Evolutionary conservation across 164 flowering plant species (phyloP), one percentile per base, ranked within the genome.

Genomic region (Protea cynaroides): DNA sequence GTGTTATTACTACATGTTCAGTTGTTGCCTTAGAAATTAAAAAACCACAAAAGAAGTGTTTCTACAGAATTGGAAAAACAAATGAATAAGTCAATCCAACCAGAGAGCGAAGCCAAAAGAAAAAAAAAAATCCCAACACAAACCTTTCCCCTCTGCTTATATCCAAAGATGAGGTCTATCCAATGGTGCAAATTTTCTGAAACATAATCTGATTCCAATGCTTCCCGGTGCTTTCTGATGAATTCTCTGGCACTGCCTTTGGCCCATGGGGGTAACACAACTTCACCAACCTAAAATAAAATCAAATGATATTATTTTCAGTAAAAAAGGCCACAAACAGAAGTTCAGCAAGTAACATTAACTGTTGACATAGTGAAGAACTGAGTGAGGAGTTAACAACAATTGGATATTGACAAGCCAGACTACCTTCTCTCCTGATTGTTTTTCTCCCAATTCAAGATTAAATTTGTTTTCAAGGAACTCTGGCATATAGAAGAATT

Each of bases 121-220:
- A 23, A 17, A 19, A 11, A 10, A 53, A 19, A 12, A 12, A 56
- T 19, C 2, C 11, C 25, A 56, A 25, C 3, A 69, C 87, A 52
- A 38, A 86, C 93, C 87, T 85, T 87, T 64, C 93, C 93, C 67
- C 93, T 74, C 74, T 87, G 93, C 73, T 81, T 85, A 67, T 77
- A 75, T 34, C 93, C 93, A 80, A 87, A 87, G 40, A 87, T 85
- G 43, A 87, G 88, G 71, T 87, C 93, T 66, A 87, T 87, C 93
- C 93, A 87, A 50, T 85, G 84, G 79, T 87, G 87, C 67, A 87
- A 72, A 80, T 85, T 81, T 72, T 85, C 93, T 40, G 93, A 87
- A 68, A 87, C 86, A 77, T 72, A 87, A 71, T 87, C 93, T 59
- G 79, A 87, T 71, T 87, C 93, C 71, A 87, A 69, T 18, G 93